Base-by-base conservation (phyloP, 441 rosid genomes). In the Geranium incanum region DNA sequence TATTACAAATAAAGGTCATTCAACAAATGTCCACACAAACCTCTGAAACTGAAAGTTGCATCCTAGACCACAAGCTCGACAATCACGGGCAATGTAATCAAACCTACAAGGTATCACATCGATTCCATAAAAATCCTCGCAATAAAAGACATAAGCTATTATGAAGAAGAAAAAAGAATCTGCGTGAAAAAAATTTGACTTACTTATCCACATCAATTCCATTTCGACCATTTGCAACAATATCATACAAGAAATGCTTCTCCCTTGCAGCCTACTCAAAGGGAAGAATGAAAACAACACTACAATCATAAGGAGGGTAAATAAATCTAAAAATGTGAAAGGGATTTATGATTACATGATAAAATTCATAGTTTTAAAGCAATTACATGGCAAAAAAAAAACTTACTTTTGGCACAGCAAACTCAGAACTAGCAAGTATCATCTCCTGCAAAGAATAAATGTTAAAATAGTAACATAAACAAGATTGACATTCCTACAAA, bases 121-220 rank as follows among this genome's bases (percentile, higher is more conserved):
- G 7, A 16, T 3, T 57, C 9, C 28, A 57, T 57, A 57, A 57
- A 23, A 57, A 57, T 18, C 19, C 11, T 5, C 18, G 63, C 63
- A 57, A 57, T 23, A 57, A 7, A 57, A 16, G 28, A 57, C 28
- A 18, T 16, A 23, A 9, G 9, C 28, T 5, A 18, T 5, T 57
- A 19, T 66, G 48, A 36, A 5, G 50, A 12, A 23, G 41, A 67
- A 68, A 41, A 11, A n/a, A 0, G 6, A 16, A 16, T 16, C 21
- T 18, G 63, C 16, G 11, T 45, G 67, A 33, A 9, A 9, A 48
- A 3, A 52, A 45, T 28, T 38, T 68, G 68, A 71, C 88, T 76
- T 79, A 89, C 95, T 94, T 94, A 85, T 94, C 98, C 68, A 94
- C 98, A 36, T 94, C 98, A 67, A 94, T 87, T 77, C 98, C 97